Conservation (phyloP, 1,139 yeast genomes). For the Suhomyces taliae region DNA sequence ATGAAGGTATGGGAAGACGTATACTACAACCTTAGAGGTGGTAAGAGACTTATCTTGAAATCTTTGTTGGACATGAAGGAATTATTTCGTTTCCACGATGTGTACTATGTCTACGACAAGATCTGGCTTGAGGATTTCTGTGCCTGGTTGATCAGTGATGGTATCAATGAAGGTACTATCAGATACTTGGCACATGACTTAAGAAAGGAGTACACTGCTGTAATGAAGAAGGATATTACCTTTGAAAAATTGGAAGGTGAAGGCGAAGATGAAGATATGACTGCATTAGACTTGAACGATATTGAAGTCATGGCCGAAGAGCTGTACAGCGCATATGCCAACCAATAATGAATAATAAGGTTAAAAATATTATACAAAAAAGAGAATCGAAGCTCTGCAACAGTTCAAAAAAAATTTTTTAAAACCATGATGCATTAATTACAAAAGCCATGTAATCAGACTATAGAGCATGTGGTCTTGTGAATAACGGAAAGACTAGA, state of each 20-base stretch:
- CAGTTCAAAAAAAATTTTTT: too few relatives aligned
- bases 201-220: conserved; percentile 27
- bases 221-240: conserved; percentile 31
- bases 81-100: conserved; percentile 79
- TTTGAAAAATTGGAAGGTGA: conserved; percentile 38
- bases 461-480: too few relatives aligned
- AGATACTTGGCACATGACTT: conserved; percentile 70
- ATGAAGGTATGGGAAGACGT: conserved; percentile 75
- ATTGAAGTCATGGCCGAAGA: conserved; percentile 58
- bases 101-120: conserved; percentile 84
- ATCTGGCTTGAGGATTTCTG: conserved; percentile 79
- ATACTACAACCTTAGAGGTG: conserved; percentile 61
- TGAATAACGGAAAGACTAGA: too few relatives aligned
- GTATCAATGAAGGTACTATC: conserved; percentile 48
- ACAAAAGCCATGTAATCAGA: too few relatives aligned
- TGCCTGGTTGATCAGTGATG: conserved; percentile 70
- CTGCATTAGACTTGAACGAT: conserved; percentile 45
- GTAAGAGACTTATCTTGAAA: conserved; percentile 64
- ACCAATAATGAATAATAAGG: neutral
- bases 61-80: conserved; percentile 62
- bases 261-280: conserved; percentile 31
- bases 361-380: too few relatives aligned
- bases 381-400: too few relatives aligned
- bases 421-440: too few relatives aligned
- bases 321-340: conserved; percentile 33